Evolutionary conservation across 129 eudicot genomes (phyloP).

Genomic region (Helichrysum umbraculigerum): DNA sequence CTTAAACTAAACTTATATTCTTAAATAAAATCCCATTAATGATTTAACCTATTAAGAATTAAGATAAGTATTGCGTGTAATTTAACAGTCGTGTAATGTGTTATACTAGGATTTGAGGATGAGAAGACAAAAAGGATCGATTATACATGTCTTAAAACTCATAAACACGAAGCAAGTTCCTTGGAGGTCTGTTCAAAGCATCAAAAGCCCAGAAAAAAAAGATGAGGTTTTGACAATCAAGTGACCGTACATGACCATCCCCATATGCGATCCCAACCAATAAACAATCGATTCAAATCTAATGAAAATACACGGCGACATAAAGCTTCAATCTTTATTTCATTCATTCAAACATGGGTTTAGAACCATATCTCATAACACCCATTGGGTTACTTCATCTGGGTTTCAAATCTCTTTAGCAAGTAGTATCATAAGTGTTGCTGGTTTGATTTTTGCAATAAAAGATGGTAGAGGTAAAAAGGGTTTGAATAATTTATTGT

Average conservation of each 20-base stretch:
- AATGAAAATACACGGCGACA: constrained; percentile 45
- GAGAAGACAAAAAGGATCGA: no score
- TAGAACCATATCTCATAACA: constrained; percentile 27
- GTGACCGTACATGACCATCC: constrained; percentile 19
- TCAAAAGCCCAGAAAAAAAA: neutral
- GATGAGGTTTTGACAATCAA: constrained; percentile 16
- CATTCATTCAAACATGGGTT: constrained; percentile 43
- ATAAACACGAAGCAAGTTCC: neutral
- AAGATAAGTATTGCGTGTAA: no score
- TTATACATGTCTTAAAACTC: no score
- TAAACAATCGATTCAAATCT: neutral
- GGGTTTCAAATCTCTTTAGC: constrained; percentile 52
- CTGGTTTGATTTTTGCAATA: constrained; percentile 53
- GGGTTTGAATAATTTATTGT: constrained; percentile 15
- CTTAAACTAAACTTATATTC: no score
- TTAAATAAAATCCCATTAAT: no score
- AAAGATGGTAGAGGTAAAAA: constrained; percentile 46
- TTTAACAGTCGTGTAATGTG: no score
- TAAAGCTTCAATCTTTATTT: constrained; percentile 41
- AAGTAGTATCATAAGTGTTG: constrained; percentile 57
- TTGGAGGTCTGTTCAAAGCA: neutral
- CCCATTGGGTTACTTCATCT: constrained; percentile 48
- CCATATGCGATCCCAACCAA: neutral
- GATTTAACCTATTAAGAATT: no score
- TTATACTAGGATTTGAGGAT: no score